These are phyloP conservation scores for Meripilus lineatus DNA, from an alignment of 1,284 basidiomycete species.

Conservation along the genomic window DNA sequence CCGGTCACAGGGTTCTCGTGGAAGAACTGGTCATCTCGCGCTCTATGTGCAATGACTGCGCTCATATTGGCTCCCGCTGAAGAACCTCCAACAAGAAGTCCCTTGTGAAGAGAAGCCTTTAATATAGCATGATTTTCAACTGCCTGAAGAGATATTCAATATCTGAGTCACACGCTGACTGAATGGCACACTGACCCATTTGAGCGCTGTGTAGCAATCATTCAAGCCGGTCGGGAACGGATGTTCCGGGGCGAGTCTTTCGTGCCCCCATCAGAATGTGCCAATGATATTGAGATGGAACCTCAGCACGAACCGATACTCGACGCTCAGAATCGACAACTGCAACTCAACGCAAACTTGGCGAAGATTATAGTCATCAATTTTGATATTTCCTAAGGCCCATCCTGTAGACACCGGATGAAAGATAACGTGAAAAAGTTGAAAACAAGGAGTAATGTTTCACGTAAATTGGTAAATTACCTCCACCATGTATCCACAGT, in stretches of 20 bases:
- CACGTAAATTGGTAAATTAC: neutral
- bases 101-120: constrained; percentile 10
- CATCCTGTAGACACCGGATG: constrained; percentile 8
- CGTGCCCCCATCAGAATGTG: neutral
- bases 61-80: constrained; percentile 22
- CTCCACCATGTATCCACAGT: constrained; percentile 5
- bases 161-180: neutral
- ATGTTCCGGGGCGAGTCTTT: constrained; percentile 33
- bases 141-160: neutral
- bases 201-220: constrained; percentile 31
- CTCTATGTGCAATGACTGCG: constrained; percentile 15
- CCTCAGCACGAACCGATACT: constrained; percentile 15
- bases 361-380: constrained; percentile 16
- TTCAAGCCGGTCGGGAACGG: constrained; percentile 34
- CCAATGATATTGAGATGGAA: neutral
- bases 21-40: constrained; percentile 19
- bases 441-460: neutral
- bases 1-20: constrained; percentile 12
- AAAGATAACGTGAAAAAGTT: neutral
- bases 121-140: constrained; percentile 6
- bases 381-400: constrained; percentile 11
- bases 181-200: constrained; percentile 22
- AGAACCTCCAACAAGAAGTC: constrained; percentile 19
- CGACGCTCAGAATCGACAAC: constrained; percentile 16
- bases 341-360: constrained; percentile 15